phyloP scores from a whole-genome alignment of 1,284 basidiomycete species.

The Boletellus dicymbophilus region DNA sequence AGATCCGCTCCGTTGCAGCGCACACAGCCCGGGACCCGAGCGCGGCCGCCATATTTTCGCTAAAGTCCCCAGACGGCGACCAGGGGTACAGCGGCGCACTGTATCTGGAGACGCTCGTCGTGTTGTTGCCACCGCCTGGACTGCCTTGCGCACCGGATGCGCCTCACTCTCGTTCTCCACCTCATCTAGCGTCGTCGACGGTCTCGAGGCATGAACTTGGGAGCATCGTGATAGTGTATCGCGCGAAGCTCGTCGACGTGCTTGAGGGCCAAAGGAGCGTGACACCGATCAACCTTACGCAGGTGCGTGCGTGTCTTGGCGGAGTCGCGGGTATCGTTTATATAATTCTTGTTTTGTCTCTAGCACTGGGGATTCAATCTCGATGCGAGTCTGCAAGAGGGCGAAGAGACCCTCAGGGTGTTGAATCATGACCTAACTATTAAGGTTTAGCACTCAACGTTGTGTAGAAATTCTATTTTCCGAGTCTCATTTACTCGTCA shows the following conservation, averaged over 20 bases:
- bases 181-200: conserved; percentile 18
- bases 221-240: conserved; percentile 64
- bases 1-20: conserved; percentile 40
- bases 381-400: conserved; percentile 57
- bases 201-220: conserved; percentile 54
- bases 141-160: too few relatives aligned
- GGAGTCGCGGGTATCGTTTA: background rate
- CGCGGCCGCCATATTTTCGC: conserved; percentile 54
- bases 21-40: conserved; percentile 18
- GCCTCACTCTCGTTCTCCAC: too few relatives aligned
- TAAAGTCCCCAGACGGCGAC: conserved; percentile 64
- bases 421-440: conserved; percentile 60
- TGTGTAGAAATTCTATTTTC: too few relatives aligned
- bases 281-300: conserved; percentile 73
- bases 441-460: conserved; percentile 45
- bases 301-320: conserved; percentile 40
- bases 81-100: conserved; percentile 68
- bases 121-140: conserved; percentile 53
- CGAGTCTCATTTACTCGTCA: conserved; percentile 20
- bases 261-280: conserved; percentile 39
- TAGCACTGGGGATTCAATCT: conserved; percentile 84
- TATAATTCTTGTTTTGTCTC: background rate
- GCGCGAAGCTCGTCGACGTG: conserved; percentile 56
- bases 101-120: conserved; percentile 59
- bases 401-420: conserved; percentile 47